phyloP scores from a whole-genome alignment of 306 rosid genomes.

The Pueraria montana region DNA sequence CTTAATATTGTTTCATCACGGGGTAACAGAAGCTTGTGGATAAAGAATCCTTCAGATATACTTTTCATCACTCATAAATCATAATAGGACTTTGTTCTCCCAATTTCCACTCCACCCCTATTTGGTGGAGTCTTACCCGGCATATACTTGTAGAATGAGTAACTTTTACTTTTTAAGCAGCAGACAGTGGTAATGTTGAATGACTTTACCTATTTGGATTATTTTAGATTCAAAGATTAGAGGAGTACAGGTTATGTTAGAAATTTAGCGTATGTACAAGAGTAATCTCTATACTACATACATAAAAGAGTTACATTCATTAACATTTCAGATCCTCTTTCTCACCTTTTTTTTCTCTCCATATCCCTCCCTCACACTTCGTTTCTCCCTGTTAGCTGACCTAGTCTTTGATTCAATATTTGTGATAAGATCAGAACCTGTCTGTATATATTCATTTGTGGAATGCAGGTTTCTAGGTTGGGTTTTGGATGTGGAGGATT shows the following conservation, averaged over 20 bases:
- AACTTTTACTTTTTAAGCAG: not conserved
- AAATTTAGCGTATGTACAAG: not conserved
- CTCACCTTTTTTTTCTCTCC: not conserved
- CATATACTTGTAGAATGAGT: not conserved
- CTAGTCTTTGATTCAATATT: conserved; percentile 12
- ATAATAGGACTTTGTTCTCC: too few relatives aligned
- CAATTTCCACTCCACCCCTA: too few relatives aligned
- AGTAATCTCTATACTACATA: not conserved
- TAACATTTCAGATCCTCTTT: not conserved
- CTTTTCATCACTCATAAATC: too few relatives aligned
- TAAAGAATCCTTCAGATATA: not conserved
- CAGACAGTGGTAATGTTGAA: not conserved
- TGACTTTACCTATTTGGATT: not conserved
- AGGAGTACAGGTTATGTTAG: not conserved
- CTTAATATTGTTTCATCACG: not conserved
- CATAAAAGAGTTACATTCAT: not conserved
- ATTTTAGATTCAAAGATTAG: not conserved
- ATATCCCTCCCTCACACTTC: not conserved
- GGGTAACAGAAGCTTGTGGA: not conserved
- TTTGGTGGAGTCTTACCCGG: not conserved
- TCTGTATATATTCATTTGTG: not conserved
- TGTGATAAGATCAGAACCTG: conserved; percentile 8
- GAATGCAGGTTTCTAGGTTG: conserved; percentile 76
- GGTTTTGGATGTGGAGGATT: conserved; percentile 91
- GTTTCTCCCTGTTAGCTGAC: not conserved